A percentile compares a stretch with the other conserved stretches of the same genome.
Evolutionary conservation across 1,284 basidiomycete genomes (phyloP).

Genomic region (Spongiforma sp.): DNA sequence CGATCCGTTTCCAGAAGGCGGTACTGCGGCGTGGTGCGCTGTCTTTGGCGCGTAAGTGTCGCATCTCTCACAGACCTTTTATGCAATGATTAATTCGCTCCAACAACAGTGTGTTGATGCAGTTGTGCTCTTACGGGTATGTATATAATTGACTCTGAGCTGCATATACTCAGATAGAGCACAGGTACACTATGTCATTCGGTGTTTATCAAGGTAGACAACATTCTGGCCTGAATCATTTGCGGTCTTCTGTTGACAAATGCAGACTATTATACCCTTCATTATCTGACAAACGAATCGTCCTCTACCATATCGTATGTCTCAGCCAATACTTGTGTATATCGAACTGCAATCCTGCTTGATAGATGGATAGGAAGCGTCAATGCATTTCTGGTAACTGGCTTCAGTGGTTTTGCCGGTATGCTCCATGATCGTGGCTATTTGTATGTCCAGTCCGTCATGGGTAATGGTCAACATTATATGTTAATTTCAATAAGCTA

Average conservation of each 20-base stretch:
- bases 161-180: background rate
- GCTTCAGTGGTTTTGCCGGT: slow-evolving; percentile 21
- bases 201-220: slow-evolving; percentile 39
- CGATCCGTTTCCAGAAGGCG: slow-evolving; percentile 35
- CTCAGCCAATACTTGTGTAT: background rate
- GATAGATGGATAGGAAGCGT: slow-evolving; percentile 38
- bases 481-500: slow-evolving; percentile 28
- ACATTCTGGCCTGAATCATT: background rate
- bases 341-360: background rate
- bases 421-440: slow-evolving; percentile 35
- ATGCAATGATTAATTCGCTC: background rate
- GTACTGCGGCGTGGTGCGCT: slow-evolving; percentile 28
- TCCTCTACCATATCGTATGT: slow-evolving; percentile 38
- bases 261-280: slow-evolving; percentile 35
- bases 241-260: background rate
- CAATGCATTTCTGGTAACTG: slow-evolving; percentile 25
- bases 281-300: slow-evolving; percentile 35
- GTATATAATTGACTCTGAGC: background rate
- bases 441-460: slow-evolving; percentile 30
- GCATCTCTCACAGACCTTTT: background rate
- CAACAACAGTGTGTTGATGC: slow-evolving; percentile 25
- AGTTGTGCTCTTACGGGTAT: slow-evolving; percentile 35
- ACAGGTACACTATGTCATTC: slow-evolving; percentile 32
- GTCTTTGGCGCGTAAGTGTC: slow-evolving; percentile 30
- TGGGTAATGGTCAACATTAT: too few relatives aligned